These are phyloP conservation scores for Chalciporus pseudorubinellus DNA, from an alignment of 768 basidiomycete species.

Conservation along the genomic window DNA sequence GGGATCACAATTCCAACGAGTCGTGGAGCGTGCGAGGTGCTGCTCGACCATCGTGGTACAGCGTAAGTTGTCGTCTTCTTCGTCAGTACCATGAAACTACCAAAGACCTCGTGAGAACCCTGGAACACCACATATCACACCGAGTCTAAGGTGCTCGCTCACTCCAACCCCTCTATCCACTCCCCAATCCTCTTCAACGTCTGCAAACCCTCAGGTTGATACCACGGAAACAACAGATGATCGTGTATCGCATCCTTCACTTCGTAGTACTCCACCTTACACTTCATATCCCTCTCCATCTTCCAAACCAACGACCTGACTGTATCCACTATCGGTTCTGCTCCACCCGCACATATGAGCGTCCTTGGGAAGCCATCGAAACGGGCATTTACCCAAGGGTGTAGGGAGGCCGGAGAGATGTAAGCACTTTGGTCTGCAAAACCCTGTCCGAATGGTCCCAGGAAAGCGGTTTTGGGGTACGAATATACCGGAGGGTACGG, in stretches of 20 bases:
- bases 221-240: conserved; percentile 47
- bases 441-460: conserved; percentile 47
- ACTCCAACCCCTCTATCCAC: conserved; percentile 35
- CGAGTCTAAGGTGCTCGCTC: no score
- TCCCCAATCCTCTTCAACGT: conserved; percentile 47
- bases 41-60: no score
- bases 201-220: conserved; percentile 54
- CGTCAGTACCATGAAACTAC: no score
- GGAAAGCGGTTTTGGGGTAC: conserved; percentile 43
- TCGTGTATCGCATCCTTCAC: conserved; percentile 54
- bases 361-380: conserved; percentile 62
- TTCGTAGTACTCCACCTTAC: conserved; percentile 46
- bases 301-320: conserved; percentile 46
- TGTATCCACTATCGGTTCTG: conserved; percentile 55
- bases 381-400: conserved; percentile 35
- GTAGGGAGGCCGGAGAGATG: conserved; percentile 56
- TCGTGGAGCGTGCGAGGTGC: no score
- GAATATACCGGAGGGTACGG: neutral
- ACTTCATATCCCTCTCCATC: conserved; percentile 50
- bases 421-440: conserved; percentile 50
- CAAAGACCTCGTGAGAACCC: no score
- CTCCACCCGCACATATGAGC: conserved; percentile 57
- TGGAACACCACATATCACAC: no score
- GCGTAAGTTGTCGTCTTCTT: no score
- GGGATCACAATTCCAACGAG: no score